Base-by-base conservation (phyloP, 306 rosid species). In the Cicer cuneatum region DNA sequence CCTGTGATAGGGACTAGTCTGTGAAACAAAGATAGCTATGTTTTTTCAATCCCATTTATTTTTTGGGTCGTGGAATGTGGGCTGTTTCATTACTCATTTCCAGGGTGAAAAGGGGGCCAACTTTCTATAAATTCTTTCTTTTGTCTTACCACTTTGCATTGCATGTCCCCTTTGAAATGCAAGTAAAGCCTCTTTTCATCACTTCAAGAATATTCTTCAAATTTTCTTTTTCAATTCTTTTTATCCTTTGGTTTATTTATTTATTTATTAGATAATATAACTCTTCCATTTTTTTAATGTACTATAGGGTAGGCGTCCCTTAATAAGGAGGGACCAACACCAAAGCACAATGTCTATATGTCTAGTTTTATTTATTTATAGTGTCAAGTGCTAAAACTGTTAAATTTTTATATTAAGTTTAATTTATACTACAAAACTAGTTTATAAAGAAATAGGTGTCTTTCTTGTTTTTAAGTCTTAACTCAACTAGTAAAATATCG, bases 101-200 rank as follows among this genome's bases (percentile, higher is more conserved):
- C 70, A 83, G 78, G 64, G 85, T 60, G 78, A 81, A 89, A 88
- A 88, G 92, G 80, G 88, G 80, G 87, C 84, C 90, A 89, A 86
- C 97, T 89, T 89, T 91, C 90, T 80, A 84, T 79, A 83, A 75
- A 84, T 87, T 89, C 86, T 74, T 79, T 46, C 76, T 78, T 85
- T 87, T 66, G 83, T 78, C 75, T 82, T 74, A 63, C 47, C 78
- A 81, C 89, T 86, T 83, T 89, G 80, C 85, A 83, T 86, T 89
- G 89, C 91, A 86, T 89, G 90, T 85, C 83, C 82, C 80, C 87
- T 86, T 86, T 83, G 52, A 16, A 86, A 83, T 52, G 75, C 85
- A 83, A 84, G 73, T 80, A 78, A 81, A 81, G 51, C 72, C 74
- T 49, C 42, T 73, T 74, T 65, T 65, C 71, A 42, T 69, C 82